Conservation (phyloP, 1,139 yeast species). For the Taphrina wiesneri region DNA sequence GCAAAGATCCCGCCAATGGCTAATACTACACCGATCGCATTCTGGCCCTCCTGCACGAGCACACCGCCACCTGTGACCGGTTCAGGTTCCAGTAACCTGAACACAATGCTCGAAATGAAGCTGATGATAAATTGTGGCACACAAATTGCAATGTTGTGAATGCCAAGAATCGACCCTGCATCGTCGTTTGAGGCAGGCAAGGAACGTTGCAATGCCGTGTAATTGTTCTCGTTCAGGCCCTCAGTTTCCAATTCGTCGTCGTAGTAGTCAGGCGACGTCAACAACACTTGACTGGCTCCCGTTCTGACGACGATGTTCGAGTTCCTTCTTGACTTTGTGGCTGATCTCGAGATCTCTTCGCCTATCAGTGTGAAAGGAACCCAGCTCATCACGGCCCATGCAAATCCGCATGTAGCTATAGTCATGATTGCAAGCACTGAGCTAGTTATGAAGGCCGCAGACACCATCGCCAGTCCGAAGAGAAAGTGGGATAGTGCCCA, state of each 20-base stretch:
- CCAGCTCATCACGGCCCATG: conserved; percentile 51
- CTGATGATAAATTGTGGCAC: conserved; percentile 50
- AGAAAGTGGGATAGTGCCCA: conserved; percentile 36
- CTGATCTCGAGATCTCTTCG: conserved; percentile 45
- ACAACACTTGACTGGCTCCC: conserved; percentile 5
- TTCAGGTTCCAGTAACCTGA: conserved; percentile 42
- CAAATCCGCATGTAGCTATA: conserved; percentile 47
- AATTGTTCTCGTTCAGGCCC: conserved; percentile 26
- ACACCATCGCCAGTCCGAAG: conserved; percentile 45
- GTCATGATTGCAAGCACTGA: conserved; percentile 44
- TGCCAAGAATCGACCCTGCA: conserved; percentile 40
- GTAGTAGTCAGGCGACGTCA: conserved; percentile 13
- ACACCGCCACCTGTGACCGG: not conserved
- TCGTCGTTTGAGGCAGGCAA: conserved; percentile 29
- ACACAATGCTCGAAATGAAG: conserved; percentile 47
- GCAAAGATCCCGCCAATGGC: conserved; percentile 15
- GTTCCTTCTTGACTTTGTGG: conserved; percentile 4
- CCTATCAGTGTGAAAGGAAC: conserved; percentile 50
- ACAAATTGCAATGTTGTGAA: conserved; percentile 49
- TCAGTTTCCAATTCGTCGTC: conserved; percentile 16
- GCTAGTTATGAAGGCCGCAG: conserved; percentile 43
- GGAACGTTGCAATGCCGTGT: conserved; percentile 17
- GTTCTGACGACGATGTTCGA: conserved; percentile 24
- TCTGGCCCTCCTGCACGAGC: not conserved
- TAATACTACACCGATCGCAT: conserved; percentile 19